phyloP scores from a whole-genome alignment of 106 monocot species.

The Allium fistulosum region DNA sequence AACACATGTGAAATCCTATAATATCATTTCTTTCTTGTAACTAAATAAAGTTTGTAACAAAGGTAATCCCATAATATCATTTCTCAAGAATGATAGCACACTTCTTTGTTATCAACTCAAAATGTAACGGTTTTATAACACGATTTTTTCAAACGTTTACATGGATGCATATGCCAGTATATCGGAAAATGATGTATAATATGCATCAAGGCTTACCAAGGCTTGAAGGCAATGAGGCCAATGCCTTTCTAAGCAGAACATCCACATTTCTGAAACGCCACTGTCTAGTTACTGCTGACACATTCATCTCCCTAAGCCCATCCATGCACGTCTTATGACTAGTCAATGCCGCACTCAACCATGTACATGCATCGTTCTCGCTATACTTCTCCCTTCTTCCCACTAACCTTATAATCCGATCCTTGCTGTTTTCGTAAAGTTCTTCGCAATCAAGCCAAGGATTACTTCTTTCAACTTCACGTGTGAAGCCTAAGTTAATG shows the following conservation, averaged over 20 bases:
- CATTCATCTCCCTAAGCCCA: conserved; percentile 6
- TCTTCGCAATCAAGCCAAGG: conserved; percentile 23
- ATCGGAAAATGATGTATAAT: no score
- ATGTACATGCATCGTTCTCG: conserved; percentile 12
- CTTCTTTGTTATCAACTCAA: no score
- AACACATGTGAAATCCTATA: no score
- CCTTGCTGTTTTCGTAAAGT: conserved; percentile 29
- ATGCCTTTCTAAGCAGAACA: conserved; percentile 6
- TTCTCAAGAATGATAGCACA: no score
- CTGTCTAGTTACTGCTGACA: neutral
- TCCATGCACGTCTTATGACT: conserved; percentile 26
- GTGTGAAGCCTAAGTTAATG: neutral
- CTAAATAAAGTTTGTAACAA: no score
- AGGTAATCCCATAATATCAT: no score
- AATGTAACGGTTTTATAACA: no score
- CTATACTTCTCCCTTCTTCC: neutral
- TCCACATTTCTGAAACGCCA: neutral
- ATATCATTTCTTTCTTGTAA: no score
- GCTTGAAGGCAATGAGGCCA: neutral
- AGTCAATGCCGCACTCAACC: conserved; percentile 34
- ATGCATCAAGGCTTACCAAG: no score
- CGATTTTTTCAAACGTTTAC: no score
- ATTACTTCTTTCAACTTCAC: neutral
- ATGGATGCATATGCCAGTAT: no score
- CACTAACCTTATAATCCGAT: conserved; percentile 11